phyloP scores from a whole-genome alignment of 2,329 filamentous ascomycete genomes.

The Phialocephala sp. region DNA sequence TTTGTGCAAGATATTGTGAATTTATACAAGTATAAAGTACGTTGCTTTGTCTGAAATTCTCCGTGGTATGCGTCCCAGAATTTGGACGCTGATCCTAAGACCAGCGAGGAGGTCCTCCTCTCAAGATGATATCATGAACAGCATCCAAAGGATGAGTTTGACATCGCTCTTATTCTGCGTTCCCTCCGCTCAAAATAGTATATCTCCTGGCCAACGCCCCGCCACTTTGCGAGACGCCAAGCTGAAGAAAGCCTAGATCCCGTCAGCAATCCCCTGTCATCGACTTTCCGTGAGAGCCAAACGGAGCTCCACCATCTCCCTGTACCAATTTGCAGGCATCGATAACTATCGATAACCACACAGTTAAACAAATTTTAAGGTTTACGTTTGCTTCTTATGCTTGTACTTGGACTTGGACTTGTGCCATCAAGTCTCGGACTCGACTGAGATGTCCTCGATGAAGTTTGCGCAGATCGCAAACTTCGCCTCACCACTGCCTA shows the following conservation, averaged over 20 bases:
- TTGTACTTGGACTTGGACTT: neutral
- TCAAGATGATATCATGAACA: slow-evolving; percentile 6
- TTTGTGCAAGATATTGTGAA: neutral
- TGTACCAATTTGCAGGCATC: no score
- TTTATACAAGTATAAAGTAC: neutral
- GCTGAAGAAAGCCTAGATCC: neutral
- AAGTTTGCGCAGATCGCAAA: neutral
- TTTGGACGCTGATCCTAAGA: neutral
- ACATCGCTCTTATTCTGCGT: neutral
- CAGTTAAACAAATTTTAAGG: neutral
- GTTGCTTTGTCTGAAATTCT: neutral
- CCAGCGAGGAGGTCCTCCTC: neutral
- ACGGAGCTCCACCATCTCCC: neutral
- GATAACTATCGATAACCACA: neutral
- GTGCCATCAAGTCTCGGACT: neutral
- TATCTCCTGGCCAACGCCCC: slow-evolving; percentile 8
- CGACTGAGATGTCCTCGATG: neutral
- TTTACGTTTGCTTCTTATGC: neutral
- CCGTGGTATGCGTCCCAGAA: neutral
- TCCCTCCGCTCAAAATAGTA: neutral
- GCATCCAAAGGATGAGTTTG: neutral
- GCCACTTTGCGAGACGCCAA: neutral
- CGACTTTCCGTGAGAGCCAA: neutral
- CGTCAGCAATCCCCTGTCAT: neutral
- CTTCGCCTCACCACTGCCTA: neutral